A percentile compares a stretch with the other conserved stretches of the same genome.
These are phyloP conservation scores for Fragilaria radians DNA, from an alignment of 108 stramenopile species.

Conservation along the genomic window DNA sequence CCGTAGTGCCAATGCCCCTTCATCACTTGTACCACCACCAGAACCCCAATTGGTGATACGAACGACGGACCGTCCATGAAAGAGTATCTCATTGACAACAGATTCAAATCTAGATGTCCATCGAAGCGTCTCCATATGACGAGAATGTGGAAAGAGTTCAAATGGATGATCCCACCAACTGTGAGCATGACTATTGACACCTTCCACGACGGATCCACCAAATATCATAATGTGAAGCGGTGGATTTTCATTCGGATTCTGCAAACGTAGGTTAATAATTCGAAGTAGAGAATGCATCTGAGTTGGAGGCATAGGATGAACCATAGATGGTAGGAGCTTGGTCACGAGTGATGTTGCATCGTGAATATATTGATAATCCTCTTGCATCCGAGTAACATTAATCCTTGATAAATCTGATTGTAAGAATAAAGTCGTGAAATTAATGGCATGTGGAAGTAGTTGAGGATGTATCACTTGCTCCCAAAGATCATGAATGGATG, in stretches of 20 bases:
- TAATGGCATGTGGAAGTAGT: background rate
- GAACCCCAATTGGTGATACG: background rate
- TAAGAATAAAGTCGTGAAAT: too few species aligned
- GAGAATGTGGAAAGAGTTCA: background rate
- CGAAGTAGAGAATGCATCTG: background rate
- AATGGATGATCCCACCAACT: background rate
- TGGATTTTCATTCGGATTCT: background rate
- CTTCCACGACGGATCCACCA: background rate
- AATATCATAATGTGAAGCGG: background rate
- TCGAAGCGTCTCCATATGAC: background rate
- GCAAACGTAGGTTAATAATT: background rate
- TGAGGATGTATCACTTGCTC: background rate
- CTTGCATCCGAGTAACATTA: background rate
- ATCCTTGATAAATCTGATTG: too few species aligned
- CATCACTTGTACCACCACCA: background rate
- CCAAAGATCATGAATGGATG: background rate
- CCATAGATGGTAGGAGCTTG: background rate
- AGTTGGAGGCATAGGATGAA: background rate
- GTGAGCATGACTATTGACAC: background rate
- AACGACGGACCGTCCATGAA: background rate
- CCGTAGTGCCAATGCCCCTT: background rate
- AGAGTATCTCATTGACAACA: background rate
- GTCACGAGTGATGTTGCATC: background rate
- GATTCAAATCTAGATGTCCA: background rate
- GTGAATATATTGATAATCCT: background rate